Percentiles rank a stretch among this genome's conserved stretches.
Evolutionary conservation across 1,284 basidiomycete genomes (phyloP).

Genomic region (Ustilago trichophora): DNA sequence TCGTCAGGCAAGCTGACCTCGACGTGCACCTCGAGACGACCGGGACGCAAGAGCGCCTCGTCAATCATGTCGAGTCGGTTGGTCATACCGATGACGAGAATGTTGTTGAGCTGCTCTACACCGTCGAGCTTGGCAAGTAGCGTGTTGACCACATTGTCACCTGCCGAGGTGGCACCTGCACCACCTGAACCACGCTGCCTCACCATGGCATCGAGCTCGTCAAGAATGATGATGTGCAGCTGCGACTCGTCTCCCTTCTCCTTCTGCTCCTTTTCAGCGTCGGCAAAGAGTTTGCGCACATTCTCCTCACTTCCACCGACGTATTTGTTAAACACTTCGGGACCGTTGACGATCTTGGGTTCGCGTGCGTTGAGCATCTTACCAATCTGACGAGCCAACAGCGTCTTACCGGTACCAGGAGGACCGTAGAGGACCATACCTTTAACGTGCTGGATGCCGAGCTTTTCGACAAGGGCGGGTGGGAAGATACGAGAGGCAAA

Average conservation of each 20-base stretch:
- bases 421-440: slow-evolving; percentile 95
- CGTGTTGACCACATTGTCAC: slow-evolving; percentile 98
- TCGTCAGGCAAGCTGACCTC: slow-evolving; percentile 98
- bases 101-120: slow-evolving; percentile 98
- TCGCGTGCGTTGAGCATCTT: slow-evolving; percentile 99
- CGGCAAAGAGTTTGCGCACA: slow-evolving; percentile 93
- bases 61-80: slow-evolving; percentile 99
- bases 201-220: slow-evolving; percentile 98
- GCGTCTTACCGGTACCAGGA: slow-evolving; percentile 97
- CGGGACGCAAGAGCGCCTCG: slow-evolving; percentile 94
- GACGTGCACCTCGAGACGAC: slow-evolving; percentile 99
- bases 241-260: slow-evolving; percentile 97
- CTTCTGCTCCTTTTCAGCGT: slow-evolving; percentile 99
- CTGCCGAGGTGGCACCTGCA: slow-evolving; percentile 86
- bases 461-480: slow-evolving; percentile 92
- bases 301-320: slow-evolving; percentile 99
- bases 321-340: slow-evolving; percentile 96
- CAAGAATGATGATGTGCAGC: slow-evolving; percentile 99
- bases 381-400: slow-evolving; percentile 97
- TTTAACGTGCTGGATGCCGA: slow-evolving; percentile 98
- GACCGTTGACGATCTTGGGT: slow-evolving; percentile 98
- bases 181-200: slow-evolving; percentile 80
- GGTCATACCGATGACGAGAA: slow-evolving; percentile 99
- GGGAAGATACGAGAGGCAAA: slow-evolving; percentile 99
- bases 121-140: slow-evolving; percentile 99